Evolutionary conservation across 768 basidiomycete genomes (phyloP).

Genomic region (Podaxis pistillaris): DNA sequence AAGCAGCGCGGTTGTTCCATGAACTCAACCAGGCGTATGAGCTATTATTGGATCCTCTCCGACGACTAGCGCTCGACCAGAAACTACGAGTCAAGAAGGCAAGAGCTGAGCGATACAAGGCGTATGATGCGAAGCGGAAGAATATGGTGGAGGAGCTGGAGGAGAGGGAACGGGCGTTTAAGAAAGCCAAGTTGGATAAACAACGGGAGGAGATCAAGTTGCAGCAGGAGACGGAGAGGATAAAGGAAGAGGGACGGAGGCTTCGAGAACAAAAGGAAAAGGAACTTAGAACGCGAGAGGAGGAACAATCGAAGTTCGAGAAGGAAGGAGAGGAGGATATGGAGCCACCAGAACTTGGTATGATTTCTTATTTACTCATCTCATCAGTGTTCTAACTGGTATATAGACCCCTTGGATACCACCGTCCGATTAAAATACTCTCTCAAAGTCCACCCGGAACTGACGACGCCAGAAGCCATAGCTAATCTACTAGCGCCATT

Average conservation of each 20-base stretch:
- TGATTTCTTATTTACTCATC: slow-evolving; percentile 17
- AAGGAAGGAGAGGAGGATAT: slow-evolving; percentile 34
- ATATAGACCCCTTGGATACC: slow-evolving; percentile 62
- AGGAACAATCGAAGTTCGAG: slow-evolving; percentile 29
- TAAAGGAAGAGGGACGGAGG: slow-evolving; percentile 72
- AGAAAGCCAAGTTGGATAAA: slow-evolving; percentile 66
- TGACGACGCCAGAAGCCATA: slow-evolving; percentile 53
- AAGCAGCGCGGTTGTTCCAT: slow-evolving; percentile 85
- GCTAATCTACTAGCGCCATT: slow-evolving; percentile 54
- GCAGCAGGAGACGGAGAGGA: slow-evolving; percentile 63
- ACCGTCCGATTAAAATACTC: slow-evolving; percentile 73
- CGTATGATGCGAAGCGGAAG: slow-evolving; percentile 73
- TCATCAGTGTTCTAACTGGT: slow-evolving; percentile 9
- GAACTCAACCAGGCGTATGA: slow-evolving; percentile 82
- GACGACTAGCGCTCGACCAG: slow-evolving; percentile 76
- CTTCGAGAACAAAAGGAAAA: slow-evolving; percentile 67
- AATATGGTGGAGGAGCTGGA: slow-evolving; percentile 76
- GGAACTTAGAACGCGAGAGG: slow-evolving; percentile 44
- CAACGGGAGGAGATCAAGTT: slow-evolving; percentile 52
- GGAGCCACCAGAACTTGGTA: slow-evolving; percentile 61
- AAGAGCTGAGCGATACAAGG: slow-evolving; percentile 64
- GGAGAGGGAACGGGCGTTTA: slow-evolving; percentile 72
- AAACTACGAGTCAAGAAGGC: slow-evolving; percentile 72
- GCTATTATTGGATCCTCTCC: slow-evolving; percentile 75
- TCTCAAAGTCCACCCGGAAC: slow-evolving; percentile 51